Evolutionary conservation across 2,329 filamentous ascomycete species (phyloP).

Genomic region (Aspergillus udagawae): DNA sequence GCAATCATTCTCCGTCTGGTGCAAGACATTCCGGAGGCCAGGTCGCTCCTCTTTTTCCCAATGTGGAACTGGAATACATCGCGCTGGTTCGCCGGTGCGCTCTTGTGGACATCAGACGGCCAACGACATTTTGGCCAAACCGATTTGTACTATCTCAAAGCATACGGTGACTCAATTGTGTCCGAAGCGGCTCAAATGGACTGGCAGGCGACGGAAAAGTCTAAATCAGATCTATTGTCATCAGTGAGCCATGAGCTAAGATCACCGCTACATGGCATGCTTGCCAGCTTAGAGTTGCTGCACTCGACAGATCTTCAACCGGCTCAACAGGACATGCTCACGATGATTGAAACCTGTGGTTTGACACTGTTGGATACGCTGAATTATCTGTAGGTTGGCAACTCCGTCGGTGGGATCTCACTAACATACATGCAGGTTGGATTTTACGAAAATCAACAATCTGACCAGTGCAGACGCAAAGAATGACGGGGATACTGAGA

Average conservation of each 20-base stretch:
- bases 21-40: slow-evolving; percentile 19
- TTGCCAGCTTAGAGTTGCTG: slow-evolving; percentile 50
- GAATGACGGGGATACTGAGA: neutral
- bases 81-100: slow-evolving; percentile 29
- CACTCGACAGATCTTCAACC: slow-evolving; percentile 40
- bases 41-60: slow-evolving; percentile 28
- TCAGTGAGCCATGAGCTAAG: slow-evolving; percentile 52
- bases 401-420: neutral
- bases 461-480: slow-evolving; percentile 15
- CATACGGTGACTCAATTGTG: slow-evolving; percentile 33
- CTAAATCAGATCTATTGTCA: slow-evolving; percentile 51
- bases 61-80: slow-evolving; percentile 33
- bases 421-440: slow-evolving; percentile 20
- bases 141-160: slow-evolving; percentile 33
- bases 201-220: slow-evolving; percentile 37
- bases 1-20: slow-evolving; percentile 10
- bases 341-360: slow-evolving; percentile 49
- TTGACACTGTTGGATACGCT: slow-evolving; percentile 50
- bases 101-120: slow-evolving; percentile 26
- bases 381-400: slow-evolving; percentile 28
- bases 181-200: slow-evolving; percentile 33
- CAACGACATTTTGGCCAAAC: slow-evolving; percentile 17
- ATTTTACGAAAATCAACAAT: slow-evolving; percentile 36
- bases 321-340: slow-evolving; percentile 42
- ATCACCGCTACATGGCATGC: slow-evolving; percentile 45